Evolutionary conservation across 1,139 yeast species (phyloP), one percentile per base, ranked within the genome.

Genomic region (Diutina catenulata): DNA sequence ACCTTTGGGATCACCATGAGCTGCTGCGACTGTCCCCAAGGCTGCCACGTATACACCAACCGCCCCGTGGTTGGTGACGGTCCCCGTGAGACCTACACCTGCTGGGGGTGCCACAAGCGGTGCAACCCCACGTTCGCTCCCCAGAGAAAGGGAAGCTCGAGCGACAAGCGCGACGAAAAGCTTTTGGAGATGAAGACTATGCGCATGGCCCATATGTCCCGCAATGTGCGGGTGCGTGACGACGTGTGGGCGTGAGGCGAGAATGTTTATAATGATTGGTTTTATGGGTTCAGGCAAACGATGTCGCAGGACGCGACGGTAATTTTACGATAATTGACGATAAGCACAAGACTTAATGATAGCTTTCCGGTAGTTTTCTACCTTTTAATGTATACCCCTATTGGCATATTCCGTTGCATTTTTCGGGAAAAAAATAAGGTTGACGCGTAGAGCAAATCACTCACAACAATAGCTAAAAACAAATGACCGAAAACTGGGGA

Each of bases 41-140:
- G 24, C 7, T 31, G 35, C 25, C 35, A 31, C 13, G 35, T 31
- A 8, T 31, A 31, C 18, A 31, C 35, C 20, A 31, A 31, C 19
- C 16, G 35, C n/a, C 11, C 23, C n/a, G 23, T 29, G 22, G 16
- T 18, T 8, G 35, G 25, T n/a, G 35, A 11, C 7, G 35, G 35
- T 31, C 24, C 9, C 15, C 15, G 35, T 13, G 35, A 31, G 14
- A 31, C 35, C 24, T 31, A 31, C 10, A 31, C 35, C 22, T 31
- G 35, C 14, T 31, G 35, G 35, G 13, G 20, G 35, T 31, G 35
- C 25, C 35, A 31, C 21, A 31, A 31, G 19, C 35, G 35, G 35
- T 31, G 35, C 25, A 31, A 31, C 35, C 35, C 35, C 3, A 21
- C 35, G 5, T 31, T 21, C 21, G 35, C 35, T 21, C 35, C 35